Conservation (phyloP, 2,329 filamentous ascomycete species). For the Penicillium sp. region DNA sequence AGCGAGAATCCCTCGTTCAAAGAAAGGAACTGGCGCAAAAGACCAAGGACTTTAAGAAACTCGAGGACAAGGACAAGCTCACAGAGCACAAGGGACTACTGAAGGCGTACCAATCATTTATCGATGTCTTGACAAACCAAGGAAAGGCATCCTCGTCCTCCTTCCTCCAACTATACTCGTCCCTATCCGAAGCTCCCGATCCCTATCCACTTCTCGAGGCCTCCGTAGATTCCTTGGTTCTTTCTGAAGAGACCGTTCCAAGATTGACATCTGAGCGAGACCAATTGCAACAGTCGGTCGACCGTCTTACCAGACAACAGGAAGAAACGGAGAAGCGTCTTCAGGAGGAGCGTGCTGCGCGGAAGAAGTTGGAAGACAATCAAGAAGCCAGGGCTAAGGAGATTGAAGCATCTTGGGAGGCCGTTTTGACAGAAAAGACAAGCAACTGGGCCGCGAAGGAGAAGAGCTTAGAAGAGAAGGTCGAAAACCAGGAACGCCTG, state of each 20-base stretch:
- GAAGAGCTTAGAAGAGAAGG: conserved; percentile 84
- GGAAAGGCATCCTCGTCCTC: conserved; percentile 91
- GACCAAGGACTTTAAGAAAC: conserved; percentile 95
- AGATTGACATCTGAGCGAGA: conserved; percentile 87
- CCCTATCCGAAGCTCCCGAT: conserved; percentile 91
- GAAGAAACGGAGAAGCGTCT: conserved; percentile 79
- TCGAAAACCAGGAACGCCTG: conserved; percentile 88
- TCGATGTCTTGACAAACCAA: conserved; percentile 93
- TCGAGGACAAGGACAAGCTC: conserved; percentile 85
- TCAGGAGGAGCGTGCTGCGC: conserved; percentile 71
- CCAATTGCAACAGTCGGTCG: conserved; percentile 76
- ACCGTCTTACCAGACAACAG: conserved; percentile 73
- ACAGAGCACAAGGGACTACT: conserved; percentile 84
- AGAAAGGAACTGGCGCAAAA: conserved; percentile 98
- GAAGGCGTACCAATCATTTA: conserved; percentile 96
- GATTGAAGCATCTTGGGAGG: conserved; percentile 84
- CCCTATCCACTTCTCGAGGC: conserved; percentile 95
- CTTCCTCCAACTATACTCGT: conserved; percentile 89
- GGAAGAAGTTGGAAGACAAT: conserved; percentile 73
- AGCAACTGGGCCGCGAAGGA: conserved; percentile 97
- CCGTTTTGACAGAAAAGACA: conserved; percentile 87
- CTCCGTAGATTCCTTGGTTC: conserved; percentile 88
- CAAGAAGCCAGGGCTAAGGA: conserved; percentile 82
- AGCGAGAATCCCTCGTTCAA: conserved; percentile 92
- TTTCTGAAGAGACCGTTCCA: conserved; percentile 88